These are phyloP conservation scores for Fusarium decemcellulare DNA, from an alignment of 2,329 filamentous ascomycete genomes.

Conservation along the genomic window DNA sequence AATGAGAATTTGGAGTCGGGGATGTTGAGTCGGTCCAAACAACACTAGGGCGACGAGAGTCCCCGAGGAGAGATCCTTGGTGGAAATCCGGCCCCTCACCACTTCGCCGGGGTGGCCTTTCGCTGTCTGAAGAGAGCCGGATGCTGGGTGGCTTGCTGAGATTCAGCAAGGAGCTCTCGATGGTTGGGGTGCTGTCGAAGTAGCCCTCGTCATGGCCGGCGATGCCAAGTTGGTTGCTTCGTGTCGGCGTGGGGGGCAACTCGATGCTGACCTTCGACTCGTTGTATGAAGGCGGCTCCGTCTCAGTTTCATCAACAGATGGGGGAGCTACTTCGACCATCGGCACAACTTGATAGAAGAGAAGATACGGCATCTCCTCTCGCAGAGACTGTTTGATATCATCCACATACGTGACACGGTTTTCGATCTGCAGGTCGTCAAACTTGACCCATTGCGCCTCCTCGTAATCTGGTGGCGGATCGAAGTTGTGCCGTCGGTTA, in stretches of 20 bases:
- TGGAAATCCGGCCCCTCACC: conserved; percentile 60
- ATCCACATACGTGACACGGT: conserved; percentile 82
- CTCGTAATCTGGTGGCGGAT: conserved; percentile 75
- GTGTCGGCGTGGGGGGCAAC: conserved; percentile 45
- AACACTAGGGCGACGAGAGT: conserved; percentile 66
- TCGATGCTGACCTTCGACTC: conserved; percentile 63
- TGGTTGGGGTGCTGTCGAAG: conserved; percentile 44
- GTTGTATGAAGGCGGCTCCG: conserved; percentile 72
- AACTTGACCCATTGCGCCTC: conserved; percentile 90
- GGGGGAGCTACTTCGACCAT: conserved; percentile 77
- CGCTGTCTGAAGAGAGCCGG: conserved; percentile 69
- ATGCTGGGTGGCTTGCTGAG: conserved; percentile 63
- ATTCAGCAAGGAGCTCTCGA: conserved; percentile 35
- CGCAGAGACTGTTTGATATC: conserved; percentile 82
- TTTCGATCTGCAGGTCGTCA: conserved; percentile 81
- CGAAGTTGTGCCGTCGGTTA: conserved; percentile 68
- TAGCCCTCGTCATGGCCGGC: conserved; percentile 42
- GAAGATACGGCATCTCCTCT: conserved; percentile 91
- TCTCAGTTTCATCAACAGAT: conserved; percentile 62
- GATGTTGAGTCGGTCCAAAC: conserved; percentile 62
- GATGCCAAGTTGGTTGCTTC: conserved; percentile 32
- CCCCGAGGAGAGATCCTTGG: conserved; percentile 49
- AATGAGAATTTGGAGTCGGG: conserved; percentile 54
- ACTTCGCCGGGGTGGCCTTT: conserved; percentile 64
- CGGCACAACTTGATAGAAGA: conserved; percentile 96